These are phyloP conservation scores for Dictyostelium intermedium DNA, from an alignment of 78 protist species.

Conservation along the genomic window DNA sequence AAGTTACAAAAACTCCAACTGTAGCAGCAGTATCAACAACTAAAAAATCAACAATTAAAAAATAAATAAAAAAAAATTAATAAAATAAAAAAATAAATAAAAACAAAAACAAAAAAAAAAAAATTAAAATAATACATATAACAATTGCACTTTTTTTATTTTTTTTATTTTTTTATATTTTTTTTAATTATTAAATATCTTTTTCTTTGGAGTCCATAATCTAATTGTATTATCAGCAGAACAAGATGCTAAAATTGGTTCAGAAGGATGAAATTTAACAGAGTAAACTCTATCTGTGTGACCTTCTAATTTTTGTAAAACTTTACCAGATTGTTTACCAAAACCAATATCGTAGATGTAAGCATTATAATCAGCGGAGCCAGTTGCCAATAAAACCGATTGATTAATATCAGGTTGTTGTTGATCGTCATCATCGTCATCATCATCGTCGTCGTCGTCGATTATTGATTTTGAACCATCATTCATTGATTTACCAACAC, in stretches of 20 bases:
- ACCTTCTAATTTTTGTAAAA: conserved; percentile 85
- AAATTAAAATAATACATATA: too few relatives aligned
- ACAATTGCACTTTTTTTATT: neutral
- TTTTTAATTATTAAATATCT: conserved; percentile 34
- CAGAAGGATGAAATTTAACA: conserved; percentile 87
- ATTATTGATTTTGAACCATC: neutral
- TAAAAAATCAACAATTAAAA: neutral
- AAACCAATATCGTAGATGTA: conserved; percentile 73
- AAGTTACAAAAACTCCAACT: conserved; percentile 1
- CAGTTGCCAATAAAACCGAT: conserved; percentile 83
- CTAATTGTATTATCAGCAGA: conserved; percentile 82
- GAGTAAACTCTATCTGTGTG: conserved; percentile 86
- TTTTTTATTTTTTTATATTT: neutral
- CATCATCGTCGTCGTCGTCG: conserved; percentile 7
- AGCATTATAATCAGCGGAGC: conserved; percentile 79
- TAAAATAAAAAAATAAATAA: neutral
- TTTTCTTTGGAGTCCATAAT: conserved; percentile 80
- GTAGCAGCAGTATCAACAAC: neutral
- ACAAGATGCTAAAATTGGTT: conserved; percentile 84
- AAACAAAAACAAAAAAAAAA: too few relatives aligned
- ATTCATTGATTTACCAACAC: neutral
- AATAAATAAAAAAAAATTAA: neutral
- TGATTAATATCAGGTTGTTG: conserved; percentile 37
- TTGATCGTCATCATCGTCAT: conserved; percentile 45
- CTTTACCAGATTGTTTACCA: conserved; percentile 59